These are phyloP conservation scores for Neonectria faginata DNA, from an alignment of 2,329 filamentous ascomycete species.

Conservation along the genomic window DNA sequence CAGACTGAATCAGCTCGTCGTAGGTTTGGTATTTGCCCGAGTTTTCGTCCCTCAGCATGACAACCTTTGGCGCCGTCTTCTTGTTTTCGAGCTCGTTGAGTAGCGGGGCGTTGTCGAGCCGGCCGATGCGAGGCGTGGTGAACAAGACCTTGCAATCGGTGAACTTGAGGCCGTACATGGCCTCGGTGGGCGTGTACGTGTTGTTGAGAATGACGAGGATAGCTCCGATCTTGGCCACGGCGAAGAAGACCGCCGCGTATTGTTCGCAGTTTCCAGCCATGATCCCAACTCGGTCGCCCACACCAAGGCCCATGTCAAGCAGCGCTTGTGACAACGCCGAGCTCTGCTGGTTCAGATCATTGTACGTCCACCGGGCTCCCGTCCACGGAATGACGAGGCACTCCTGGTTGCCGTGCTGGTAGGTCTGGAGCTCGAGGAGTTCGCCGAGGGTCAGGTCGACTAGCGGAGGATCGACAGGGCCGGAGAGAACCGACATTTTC, in stretches of 20 bases:
- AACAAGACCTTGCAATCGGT: conserved; percentile 80
- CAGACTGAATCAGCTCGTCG: conserved; percentile 65
- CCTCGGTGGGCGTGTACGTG: conserved; percentile 81
- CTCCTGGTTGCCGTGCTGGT: conserved; percentile 73
- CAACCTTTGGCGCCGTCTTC: conserved; percentile 60
- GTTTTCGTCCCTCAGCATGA: conserved; percentile 69
- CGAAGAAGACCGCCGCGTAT: conserved; percentile 83
- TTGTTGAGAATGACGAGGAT: conserved; percentile 85
- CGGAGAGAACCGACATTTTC: conserved; percentile 71
- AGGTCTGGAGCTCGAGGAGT: conserved; percentile 77
- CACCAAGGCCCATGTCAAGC: conserved; percentile 72
- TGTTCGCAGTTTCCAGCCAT: conserved; percentile 85
- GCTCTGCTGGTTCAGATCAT: conserved; percentile 71
- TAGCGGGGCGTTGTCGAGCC: conserved; percentile 71
- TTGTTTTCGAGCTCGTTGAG: conserved; percentile 64
- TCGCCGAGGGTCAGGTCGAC: conserved; percentile 79
- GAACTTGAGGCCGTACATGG: conserved; percentile 77
- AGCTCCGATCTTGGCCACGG: conserved; percentile 73
- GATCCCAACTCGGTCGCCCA: conserved; percentile 78
- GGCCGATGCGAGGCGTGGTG: conserved; percentile 76
- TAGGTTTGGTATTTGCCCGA: conserved; percentile 69
- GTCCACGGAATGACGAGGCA: conserved; percentile 82
- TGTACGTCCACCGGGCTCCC: conserved; percentile 78
- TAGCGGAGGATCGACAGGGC: conserved; percentile 75
- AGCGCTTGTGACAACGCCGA: conserved; percentile 73